Evolutionary conservation across 345 rosid genomes (phyloP), one percentile per base, ranked within the genome.

Genomic region (Boechera retrofracta): DNA sequence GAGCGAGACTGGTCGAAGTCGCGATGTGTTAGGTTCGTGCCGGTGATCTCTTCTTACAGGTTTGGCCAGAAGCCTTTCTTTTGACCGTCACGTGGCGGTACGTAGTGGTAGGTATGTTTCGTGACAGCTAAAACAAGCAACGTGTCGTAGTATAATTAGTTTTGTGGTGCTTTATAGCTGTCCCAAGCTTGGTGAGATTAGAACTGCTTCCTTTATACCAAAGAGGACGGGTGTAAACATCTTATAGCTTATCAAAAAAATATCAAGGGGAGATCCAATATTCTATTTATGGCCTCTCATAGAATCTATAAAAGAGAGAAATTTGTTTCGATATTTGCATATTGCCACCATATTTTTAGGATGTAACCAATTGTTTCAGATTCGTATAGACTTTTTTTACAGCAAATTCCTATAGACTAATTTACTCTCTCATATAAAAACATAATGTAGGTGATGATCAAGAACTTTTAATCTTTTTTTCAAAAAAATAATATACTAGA

Each of bases 211-310:
- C 64, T 54, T 63, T 63, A 48, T 56, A 77, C 54, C 67, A 71
- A 75, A 58, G 77, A 18, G 77, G 81, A 77, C 81, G 47, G 71
- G 81, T 77, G 81, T 77, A 47, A 57, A 48, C 68, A 64, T 71
- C 61, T 3, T 13, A 54, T 64, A 53, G 72, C 72, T 53, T 64
- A 15, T 11, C n/a, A 29, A 28, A 26, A 10, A 54, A 71, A 71
- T 71, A 64, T 64, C 76, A 57, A 1, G 1, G 36, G 7, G 0
- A 39, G 13, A 61, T 61, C 61, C 9, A 61, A 15, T 41, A 61
- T 52, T 67, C 58, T 47, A 26, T 32, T 66, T 66, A 7, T 55
- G 33, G 49, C 6, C 38, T 53, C 53, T 10, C 24, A 42, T 21
- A 33, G 73, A 49, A 60, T 75, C 57, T 66, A 51, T 36, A 3